phyloP scores from a whole-genome alignment of 2,329 filamentous ascomycete genomes.

The Calonectria leucothoes region DNA sequence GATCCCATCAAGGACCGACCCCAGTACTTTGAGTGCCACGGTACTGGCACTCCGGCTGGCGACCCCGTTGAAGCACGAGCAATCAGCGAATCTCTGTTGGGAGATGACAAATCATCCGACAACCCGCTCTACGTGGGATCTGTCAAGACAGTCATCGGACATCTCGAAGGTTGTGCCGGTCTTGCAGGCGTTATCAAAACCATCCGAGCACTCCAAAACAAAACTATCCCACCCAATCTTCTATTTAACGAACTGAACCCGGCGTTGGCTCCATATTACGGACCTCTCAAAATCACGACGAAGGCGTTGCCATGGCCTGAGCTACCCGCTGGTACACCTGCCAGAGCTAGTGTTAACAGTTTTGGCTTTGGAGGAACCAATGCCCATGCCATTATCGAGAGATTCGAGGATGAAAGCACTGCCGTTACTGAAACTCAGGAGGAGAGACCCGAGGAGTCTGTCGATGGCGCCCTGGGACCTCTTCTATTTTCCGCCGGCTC shows the following conservation, averaged over 20 bases:
- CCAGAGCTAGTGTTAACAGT: slow-evolving; percentile 43
- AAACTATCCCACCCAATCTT: slow-evolving; percentile 45
- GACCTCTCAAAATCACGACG: slow-evolving; percentile 33
- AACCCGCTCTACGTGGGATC: slow-evolving; percentile 36
- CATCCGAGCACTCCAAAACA: slow-evolving; percentile 28
- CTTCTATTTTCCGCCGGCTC: slow-evolving; percentile 18
- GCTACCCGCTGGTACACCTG: neutral
- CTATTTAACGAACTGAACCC: slow-evolving; percentile 45
- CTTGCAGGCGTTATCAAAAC: slow-evolving; percentile 39
- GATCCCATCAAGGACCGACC: slow-evolving; percentile 46
- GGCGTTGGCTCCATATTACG: slow-evolving; percentile 37
- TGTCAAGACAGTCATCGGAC: slow-evolving; percentile 44
- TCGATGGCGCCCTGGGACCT: neutral
- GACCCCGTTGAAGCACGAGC: slow-evolving; percentile 63
- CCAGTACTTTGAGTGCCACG: slow-evolving; percentile 58
- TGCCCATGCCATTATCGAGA: slow-evolving; percentile 54
- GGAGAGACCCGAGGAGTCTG: neutral
- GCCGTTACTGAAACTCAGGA: neutral
- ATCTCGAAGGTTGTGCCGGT: slow-evolving; percentile 41
- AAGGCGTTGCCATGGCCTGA: slow-evolving; percentile 37
- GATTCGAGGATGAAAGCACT: neutral
- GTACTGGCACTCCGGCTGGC: slow-evolving; percentile 46
- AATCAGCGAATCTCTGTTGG: slow-evolving; percentile 54
- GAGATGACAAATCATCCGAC: neutral
- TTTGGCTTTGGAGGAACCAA: slow-evolving; percentile 59